Conservation (phyloP, 306 rosid genomes). For the Quercus mongolica region DNA sequence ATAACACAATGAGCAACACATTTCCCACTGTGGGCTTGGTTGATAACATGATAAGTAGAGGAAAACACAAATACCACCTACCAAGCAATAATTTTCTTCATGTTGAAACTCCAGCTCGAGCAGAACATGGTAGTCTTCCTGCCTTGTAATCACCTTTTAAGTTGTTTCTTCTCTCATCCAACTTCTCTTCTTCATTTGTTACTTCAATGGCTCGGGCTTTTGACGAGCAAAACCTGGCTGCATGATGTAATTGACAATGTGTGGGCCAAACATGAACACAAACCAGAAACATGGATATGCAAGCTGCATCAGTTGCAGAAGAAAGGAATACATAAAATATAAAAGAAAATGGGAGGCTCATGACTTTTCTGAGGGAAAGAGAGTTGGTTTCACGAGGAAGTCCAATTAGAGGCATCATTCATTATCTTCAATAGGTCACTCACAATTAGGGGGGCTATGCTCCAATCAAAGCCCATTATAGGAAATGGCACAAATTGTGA, state of each 20-base stretch:
- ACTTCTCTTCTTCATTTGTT: conserved; percentile 16
- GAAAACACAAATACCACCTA: not conserved
- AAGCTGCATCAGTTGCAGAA: conserved; percentile 34
- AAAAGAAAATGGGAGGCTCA: not conserved
- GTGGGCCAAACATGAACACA: conserved; percentile 27
- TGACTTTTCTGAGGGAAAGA: not conserved
- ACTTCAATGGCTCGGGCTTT: conserved; percentile 49
- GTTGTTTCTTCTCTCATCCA: conserved; percentile 10
- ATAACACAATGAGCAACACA: conserved; percentile 10
- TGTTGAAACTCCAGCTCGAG: not conserved
- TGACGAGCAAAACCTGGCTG: conserved; percentile 98
- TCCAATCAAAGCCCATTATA: too few relatives aligned
- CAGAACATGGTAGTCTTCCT: conserved; percentile 17
- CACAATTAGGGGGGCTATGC: too few relatives aligned
- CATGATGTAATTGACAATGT: conserved; percentile 23
- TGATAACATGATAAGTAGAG: conserved; percentile 14
- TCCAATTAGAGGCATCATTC: not conserved
- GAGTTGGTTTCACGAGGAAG: not conserved
- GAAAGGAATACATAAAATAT: conserved; percentile 16
- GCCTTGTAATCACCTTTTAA: not conserved
- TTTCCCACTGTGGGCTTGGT: not conserved
- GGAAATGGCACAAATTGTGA: too few relatives aligned
- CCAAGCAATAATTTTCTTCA: conserved; percentile 1
- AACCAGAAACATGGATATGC: conserved; percentile 36
- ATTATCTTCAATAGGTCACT: too few relatives aligned